These are phyloP conservation scores for Pyrus pyrifolia DNA, from an alignment of 306 rosid genomes.

Conservation along the genomic window DNA sequence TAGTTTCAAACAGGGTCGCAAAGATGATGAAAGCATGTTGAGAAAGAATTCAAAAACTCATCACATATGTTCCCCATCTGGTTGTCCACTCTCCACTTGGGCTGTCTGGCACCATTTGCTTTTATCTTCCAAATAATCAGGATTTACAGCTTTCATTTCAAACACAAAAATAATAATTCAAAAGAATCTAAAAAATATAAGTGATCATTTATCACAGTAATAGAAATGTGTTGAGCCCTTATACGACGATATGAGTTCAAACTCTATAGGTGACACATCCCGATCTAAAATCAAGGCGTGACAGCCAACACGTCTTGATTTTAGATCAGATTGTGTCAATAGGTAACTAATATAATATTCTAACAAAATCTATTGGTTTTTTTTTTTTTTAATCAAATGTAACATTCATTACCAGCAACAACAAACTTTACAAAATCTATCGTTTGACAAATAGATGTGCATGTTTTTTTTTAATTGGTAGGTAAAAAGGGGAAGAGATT, in stretches of 20 bases:
- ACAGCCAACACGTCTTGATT: too few relatives aligned
- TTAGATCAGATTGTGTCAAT: too few relatives aligned
- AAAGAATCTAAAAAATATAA: too few relatives aligned
- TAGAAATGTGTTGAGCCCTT: rapidly evolving
- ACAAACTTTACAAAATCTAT: too few relatives aligned
- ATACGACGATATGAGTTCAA: rapidly evolving
- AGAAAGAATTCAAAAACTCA: slow-evolving; percentile 2
- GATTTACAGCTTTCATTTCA: slow-evolving; percentile 5
- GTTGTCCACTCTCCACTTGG: not conserved
- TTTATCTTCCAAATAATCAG: slow-evolving; percentile 3
- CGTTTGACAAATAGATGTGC: not conserved
- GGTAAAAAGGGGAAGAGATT: not conserved
- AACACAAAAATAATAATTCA: not conserved
- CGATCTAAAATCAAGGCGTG: too few relatives aligned
- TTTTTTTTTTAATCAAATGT: too few relatives aligned
- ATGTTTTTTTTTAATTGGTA: not conserved
- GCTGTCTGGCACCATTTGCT: slow-evolving; percentile 4
- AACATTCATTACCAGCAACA: too few relatives aligned
- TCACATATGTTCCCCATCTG: slow-evolving; percentile 1
- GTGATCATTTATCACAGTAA: rapidly evolving
- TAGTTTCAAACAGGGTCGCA: not conserved
- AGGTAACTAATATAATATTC: too few relatives aligned
- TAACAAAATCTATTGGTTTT: too few relatives aligned
- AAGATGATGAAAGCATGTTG: not conserved
- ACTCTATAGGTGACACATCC: too few relatives aligned